Evolutionary conservation across 352 stramenopile genomes (phyloP), one percentile per base, ranked within the genome.

Genomic region (Phytopythium oedochilum): DNA sequence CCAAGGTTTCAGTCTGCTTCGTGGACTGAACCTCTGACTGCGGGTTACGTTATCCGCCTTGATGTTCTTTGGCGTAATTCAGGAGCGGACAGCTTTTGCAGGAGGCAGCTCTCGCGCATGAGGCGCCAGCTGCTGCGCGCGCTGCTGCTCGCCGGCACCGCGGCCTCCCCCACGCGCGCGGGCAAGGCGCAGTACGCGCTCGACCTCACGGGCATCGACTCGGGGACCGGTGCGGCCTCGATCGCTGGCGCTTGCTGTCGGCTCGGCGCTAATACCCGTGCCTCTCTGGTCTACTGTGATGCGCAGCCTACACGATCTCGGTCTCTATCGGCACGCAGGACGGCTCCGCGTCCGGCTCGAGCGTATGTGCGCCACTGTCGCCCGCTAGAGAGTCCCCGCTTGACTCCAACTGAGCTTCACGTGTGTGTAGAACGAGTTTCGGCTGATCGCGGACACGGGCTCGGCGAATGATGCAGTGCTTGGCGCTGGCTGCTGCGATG

Each of bases 401-500:
- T 25, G 51, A 42, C 38, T 42, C 3, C 17, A 3, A 22, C 22
- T 3, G 23, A 20, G 11, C 36, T 18, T 3, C 18, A 18, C 17
- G 10, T 8, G 5, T 25, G 45, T 20, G 42, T 34, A 90, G 81
- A 88, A 87, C n/a, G 71, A 69, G 5, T 94, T 90, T 50, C 72
- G 73, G 40, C 51, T 94, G 15, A 88, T 94, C 38, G 75, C 80
- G 44, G 84, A 94, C 66, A 94, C 84, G 0, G 84, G 84, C 2
- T 94, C 84, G n/a, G 89, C 82, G 11, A 94, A 92, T 43, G 75
- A 86, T 34, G 84, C 84, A 1, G 70, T 92, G 29, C 68, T 92
- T 6, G 76, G 81, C 18, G 23, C 64, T 10, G 66, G 65, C 35
- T 94, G 84, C 65, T 94, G 84, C 38, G 78, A 66, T 0, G 59